A percentile compares a stretch with the other conserved stretches of the same genome.
phyloP scores from a whole-genome alignment of 495 filamentous ascomycete genomes.

The Astrocystis sublimbata region DNA sequence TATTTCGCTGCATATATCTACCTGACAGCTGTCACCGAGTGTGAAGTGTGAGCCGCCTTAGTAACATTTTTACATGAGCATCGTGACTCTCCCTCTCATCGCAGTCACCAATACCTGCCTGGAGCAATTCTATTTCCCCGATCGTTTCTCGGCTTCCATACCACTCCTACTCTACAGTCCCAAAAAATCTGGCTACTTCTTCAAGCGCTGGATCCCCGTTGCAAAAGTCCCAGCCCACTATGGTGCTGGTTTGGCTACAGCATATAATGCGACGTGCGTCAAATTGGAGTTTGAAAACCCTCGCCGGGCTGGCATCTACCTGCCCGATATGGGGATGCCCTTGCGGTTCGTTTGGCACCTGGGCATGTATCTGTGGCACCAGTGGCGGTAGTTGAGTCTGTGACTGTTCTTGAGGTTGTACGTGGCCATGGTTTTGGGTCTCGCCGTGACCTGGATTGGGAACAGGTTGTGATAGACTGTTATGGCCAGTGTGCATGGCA shows the following conservation, averaged over 20 bases:
- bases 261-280: slow-evolving; percentile 92
- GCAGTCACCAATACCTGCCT: too few species aligned
- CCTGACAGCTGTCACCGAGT: background rate
- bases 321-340: slow-evolving; percentile 34
- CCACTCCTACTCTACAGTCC: slow-evolving; percentile 45
- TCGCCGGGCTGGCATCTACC: slow-evolving; percentile 53
- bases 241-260: slow-evolving; percentile 84
- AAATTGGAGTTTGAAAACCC: slow-evolving; percentile 98
- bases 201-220: slow-evolving; percentile 83
- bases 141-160: background rate
- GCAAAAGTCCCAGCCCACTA: slow-evolving; percentile 98
- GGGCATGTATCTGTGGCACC: slow-evolving; percentile 19
- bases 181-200: slow-evolving; percentile 78
- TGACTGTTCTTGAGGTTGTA: slow-evolving; percentile 17
- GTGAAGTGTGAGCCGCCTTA: background rate
- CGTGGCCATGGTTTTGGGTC: slow-evolving; percentile 9
- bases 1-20: slow-evolving; percentile 1
- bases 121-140: background rate
- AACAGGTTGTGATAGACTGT: slow-evolving; percentile 10
- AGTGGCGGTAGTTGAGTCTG: slow-evolving; percentile 2
- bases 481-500: slow-evolving; percentile 1
- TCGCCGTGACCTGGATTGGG: background rate
- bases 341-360: slow-evolving; percentile 23
- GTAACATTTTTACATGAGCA: too few species aligned
- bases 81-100: too few species aligned